Evolutionary conservation across 2,329 filamentous ascomycete species (phyloP), one percentile per base, ranked within the genome.

Genomic region (Colletotrichum plurivorum): DNA sequence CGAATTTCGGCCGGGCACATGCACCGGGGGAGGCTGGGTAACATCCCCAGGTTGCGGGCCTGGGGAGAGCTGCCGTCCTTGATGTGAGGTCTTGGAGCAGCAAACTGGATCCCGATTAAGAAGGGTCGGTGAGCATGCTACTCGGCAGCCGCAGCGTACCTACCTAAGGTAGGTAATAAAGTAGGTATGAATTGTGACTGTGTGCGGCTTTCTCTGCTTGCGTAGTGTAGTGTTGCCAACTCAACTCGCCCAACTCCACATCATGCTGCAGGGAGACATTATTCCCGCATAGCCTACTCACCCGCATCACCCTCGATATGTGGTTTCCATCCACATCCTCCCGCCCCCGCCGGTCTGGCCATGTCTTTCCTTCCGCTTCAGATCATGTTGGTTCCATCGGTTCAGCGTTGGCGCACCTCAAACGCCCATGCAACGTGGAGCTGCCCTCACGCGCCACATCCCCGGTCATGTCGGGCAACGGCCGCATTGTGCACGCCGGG

Each of bases 231-330:
- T 27, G 31, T 59, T 39, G 56, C 45, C 56, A 49, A 59, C 45
- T 36, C 43, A 25, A 6, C 39, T 25, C 22, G 22, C 22, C 22
- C 25, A 59, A 48, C 56, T 59, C 56, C 56, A 59, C 56, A 48
- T 59, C 54, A 52, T 18, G 45, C 36, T 56, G 52, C 59, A 56
- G 57, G 45, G 39, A 12, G 41, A 43, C 52, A 52, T 57, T 41
- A 51, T 22, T 52, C 52, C 45, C 45, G 52, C 59, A 52, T 63
- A 22, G 52, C 59, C 45, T 63, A n/a, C 36, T 25, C 59, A 41
- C 45, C 59, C 59, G 52, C 36, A 51, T 52, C 52, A 43, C 6
- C 9, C 31, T 45, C 27, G n/a, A 60, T 36, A 25, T 48, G 46
- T 20, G 22, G 53, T n/a, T 48, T 10, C 18, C 18, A 48, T 10